Base-by-base conservation (phyloP, 176 grass and related monocot genomes). In the Oryza punctata region DNA sequence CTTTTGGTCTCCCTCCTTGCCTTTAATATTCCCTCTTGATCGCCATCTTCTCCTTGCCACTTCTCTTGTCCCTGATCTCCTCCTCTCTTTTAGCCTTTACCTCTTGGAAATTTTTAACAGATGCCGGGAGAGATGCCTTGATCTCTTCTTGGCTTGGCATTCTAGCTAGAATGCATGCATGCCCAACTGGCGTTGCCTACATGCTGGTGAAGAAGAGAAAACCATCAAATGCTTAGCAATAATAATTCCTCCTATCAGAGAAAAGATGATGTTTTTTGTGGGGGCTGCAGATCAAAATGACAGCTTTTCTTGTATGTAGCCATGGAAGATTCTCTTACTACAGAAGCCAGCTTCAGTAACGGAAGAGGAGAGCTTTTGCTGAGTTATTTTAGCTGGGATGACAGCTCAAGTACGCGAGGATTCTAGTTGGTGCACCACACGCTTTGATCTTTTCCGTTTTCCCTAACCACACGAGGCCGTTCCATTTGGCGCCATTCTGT, bases 381-480 rank as follows among this genome's bases (percentile, higher is more conserved):
- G 47, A 13, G 61, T 63, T 80, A 49, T 89, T 81, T 88, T 88
- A 88, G 75, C 50, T 63, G 67, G 63, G 38, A 44, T 14, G 82
- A 94, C 95, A 98, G 95, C 90, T 94, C 73, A 88, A 80, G 78
- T 28, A 15, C 6, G 86, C 90, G 88, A 91, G 95, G 92, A 86
- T 63, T 77, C 78, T 84, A 78, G 92, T 81, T 93, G 95, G 85
- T 84, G 57, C 77, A 70, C 3, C 63, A 80, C 68, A 61, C 75
- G 68, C 61, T 90, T 81, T 75, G 69, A 86, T 85, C 37, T 30
- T 63, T 74, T 72, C 70, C 37, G 18, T 81, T 19, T 38, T 26
- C 16, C 74, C 38, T 35, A 35, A 35, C 33, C 82, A 82, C 75
- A 70, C 72, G 82, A 79, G 80, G 67, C 69, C 24, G 79, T 78